Evolutionary conservation across 805 yeast species (phyloP), one percentile per base, ranked within the genome.

Genomic region (Blastobotrys peoriensis): DNA sequence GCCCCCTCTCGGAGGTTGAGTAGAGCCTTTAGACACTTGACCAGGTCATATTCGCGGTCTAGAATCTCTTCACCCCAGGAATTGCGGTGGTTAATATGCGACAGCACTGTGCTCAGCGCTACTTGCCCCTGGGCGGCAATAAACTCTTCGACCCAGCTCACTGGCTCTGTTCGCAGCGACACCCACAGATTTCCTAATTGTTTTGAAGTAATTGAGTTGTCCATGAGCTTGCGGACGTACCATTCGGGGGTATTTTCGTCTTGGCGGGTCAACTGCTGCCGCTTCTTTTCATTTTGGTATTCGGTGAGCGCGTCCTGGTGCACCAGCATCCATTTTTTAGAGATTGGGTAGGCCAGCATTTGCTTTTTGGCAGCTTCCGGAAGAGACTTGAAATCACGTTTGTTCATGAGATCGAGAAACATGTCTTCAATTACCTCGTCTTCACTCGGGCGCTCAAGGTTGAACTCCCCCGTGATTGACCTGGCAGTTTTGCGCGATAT

Each of bases 271-370:
- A 60, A 43, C 1, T 52, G 42, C 33, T 54, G 51, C 20, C 70
- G 63, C 36, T 70, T 62, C 45, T 68, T 67, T 43, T 63, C 57
- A 52, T 82, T 78, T 56, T 82, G 83, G 56, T 71, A 71, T 56
- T 88, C 96, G 4, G 89, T 76, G 38, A 86, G 72, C 19, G 83
- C 79, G 61, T 88, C 96, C 62, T 89, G 97, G 52, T 83, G 79
- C 34, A 89, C 82, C 52, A 89, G 72, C 82, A 86, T 80, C 95
- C 96, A 88, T 64, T 91, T 91, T 56, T 87, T 86, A 40, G 83
- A 86, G 0, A 77, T 67, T 36, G 83, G 76, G 59, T 83, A 88
- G 53, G 74, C 75, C 56, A 78, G 71, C 84, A 91, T 79, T 58
- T 86, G 93, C 45, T 70, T 74, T 52, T 81, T 80, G 2, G 93